Conservation (phyloP, 805 yeast genomes). For the Starmerella roubikii region DNA sequence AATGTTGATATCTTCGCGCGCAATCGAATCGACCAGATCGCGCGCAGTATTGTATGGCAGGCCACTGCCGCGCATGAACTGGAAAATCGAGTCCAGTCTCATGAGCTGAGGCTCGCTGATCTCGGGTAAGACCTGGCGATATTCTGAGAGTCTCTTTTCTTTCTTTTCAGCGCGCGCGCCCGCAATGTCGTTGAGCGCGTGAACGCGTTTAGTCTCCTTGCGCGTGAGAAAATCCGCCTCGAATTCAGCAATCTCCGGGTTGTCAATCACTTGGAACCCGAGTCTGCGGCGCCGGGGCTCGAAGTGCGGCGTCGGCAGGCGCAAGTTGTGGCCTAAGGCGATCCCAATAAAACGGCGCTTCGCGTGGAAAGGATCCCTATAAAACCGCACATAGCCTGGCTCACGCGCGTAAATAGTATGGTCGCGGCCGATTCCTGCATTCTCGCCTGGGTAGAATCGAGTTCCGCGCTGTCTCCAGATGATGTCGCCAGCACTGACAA, state of each 20-base stretch:
- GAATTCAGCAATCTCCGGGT: slow-evolving; percentile 36
- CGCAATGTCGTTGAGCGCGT: slow-evolving; percentile 33
- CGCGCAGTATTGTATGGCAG: slow-evolving; percentile 42
- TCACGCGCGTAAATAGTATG: slow-evolving; percentile 84
- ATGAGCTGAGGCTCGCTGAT: slow-evolving; percentile 28
- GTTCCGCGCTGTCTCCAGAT: slow-evolving; percentile 93
- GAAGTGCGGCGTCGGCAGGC: slow-evolving; percentile 80
- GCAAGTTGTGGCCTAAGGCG: slow-evolving; percentile 48
- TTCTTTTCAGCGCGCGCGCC: slow-evolving; percentile 33
- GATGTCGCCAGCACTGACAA: slow-evolving; percentile 71
- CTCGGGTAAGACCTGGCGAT: slow-evolving; percentile 25
- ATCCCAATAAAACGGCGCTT: slow-evolving; percentile 81
- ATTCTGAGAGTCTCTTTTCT: slow-evolving; percentile 22
- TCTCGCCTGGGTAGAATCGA: slow-evolving; percentile 85
- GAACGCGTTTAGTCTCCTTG: slow-evolving; percentile 48
- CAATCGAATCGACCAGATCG: slow-evolving; percentile 41
- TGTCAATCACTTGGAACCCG: slow-evolving; percentile 47
- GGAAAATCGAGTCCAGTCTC: slow-evolving; percentile 43
- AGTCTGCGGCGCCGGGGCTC: slow-evolving; percentile 78
- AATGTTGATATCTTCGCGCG: slow-evolving; percentile 28
- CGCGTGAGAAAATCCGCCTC: slow-evolving; percentile 55
- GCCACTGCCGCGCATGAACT: slow-evolving; percentile 44
- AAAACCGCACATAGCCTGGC: slow-evolving; percentile 86
- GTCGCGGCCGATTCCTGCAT: slow-evolving; percentile 72
- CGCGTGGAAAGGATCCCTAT: slow-evolving; percentile 93